Evolutionary conservation across 2,329 filamentous ascomycete genomes (phyloP).

Genomic region (Macrophomina pseudophaseolina): DNA sequence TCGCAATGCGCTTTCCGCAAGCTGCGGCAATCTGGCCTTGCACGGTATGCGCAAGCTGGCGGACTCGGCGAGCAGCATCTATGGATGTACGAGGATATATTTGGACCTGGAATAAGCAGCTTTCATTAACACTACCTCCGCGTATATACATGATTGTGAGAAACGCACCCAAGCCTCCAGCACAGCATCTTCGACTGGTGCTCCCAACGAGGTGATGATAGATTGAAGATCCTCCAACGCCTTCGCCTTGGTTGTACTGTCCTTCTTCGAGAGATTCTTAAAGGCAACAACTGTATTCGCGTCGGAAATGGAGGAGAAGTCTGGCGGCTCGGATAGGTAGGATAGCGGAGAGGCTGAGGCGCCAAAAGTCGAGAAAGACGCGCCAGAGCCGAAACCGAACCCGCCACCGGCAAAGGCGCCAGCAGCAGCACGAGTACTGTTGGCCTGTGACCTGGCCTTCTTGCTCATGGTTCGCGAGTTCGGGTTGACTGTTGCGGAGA

Average conservation of each 20-base stretch:
- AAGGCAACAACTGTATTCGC: conserved; percentile 86
- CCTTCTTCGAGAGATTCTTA: conserved; percentile 91
- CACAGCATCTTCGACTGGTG: conserved; percentile 77
- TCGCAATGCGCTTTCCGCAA: conserved; percentile 81
- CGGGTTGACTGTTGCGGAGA: not conserved
- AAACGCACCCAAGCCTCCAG: conserved; percentile 82
- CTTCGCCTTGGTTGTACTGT: conserved; percentile 88
- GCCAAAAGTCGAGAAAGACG: conserved; percentile 47
- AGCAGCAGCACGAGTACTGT: conserved; percentile 64
- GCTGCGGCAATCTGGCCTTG: conserved; percentile 67
- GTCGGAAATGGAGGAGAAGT: conserved; percentile 77
- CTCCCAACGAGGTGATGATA: conserved; percentile 64
- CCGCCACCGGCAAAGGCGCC: conserved; percentile 42
- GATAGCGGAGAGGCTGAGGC: conserved; percentile 70
- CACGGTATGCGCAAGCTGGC: conserved; percentile 80
- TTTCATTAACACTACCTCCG: conserved; percentile 43
- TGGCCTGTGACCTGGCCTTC: conserved; percentile 67
- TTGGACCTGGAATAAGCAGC: conserved; percentile 65
- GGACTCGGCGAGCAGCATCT: conserved; percentile 84
- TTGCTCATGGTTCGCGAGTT: conserved; percentile 59
- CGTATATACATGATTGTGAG: conserved; percentile 38
- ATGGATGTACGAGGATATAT: conserved; percentile 89
- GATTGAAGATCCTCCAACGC: conserved; percentile 83
- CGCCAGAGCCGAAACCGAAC: conserved; percentile 49
- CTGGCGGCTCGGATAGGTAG: conserved; percentile 84